Conservation (phyloP, 495 filamentous ascomycete species). For the Aspergillus coremiiformis region DNA sequence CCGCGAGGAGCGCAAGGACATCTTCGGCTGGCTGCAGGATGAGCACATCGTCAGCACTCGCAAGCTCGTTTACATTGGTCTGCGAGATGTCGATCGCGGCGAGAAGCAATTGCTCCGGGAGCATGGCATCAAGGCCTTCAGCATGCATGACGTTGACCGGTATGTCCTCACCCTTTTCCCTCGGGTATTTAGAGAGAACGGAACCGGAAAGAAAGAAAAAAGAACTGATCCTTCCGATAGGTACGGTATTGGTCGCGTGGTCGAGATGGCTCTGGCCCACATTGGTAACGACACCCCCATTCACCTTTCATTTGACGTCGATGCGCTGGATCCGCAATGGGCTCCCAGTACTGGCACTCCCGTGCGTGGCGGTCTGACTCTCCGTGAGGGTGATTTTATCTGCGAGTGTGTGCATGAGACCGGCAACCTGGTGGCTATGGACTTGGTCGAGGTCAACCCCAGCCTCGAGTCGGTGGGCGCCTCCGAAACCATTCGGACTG, state of each 20-base stretch:
- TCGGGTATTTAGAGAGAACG: neutral
- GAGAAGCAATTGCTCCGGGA: constrained; percentile 89
- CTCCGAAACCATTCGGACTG: constrained; percentile 79
- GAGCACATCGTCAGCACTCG: constrained; percentile 57
- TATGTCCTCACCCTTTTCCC: constrained; percentile 23
- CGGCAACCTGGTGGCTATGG: constrained; percentile 82
- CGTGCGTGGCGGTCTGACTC: constrained; percentile 88
- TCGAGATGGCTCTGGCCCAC: constrained; percentile 94
- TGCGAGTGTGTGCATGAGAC: constrained; percentile 94
- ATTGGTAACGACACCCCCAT: constrained; percentile 92
- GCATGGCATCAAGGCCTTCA: constrained; percentile 88
- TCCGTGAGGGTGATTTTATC: constrained; percentile 96
- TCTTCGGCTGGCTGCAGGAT: constrained; percentile 82
- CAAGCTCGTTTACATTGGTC: constrained; percentile 95
- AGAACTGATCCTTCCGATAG: constrained; percentile 27
- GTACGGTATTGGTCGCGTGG: constrained; percentile 88
- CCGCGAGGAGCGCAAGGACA: constrained; percentile 57
- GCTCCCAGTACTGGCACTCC: constrained; percentile 95
- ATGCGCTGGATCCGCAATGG: constrained; percentile 92
- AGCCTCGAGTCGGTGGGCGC: constrained; percentile 70
- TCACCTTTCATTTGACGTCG: constrained; percentile 95
- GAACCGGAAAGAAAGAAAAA: neutral
- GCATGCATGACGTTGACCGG: constrained; percentile 96
- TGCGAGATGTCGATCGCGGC: constrained; percentile 82
- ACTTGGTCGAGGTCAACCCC: constrained; percentile 96